Evolutionary conservation across 257 asterid species (phyloP), one percentile per base, ranked within the genome.

Genomic region (Capsicum rhomboideum): DNA sequence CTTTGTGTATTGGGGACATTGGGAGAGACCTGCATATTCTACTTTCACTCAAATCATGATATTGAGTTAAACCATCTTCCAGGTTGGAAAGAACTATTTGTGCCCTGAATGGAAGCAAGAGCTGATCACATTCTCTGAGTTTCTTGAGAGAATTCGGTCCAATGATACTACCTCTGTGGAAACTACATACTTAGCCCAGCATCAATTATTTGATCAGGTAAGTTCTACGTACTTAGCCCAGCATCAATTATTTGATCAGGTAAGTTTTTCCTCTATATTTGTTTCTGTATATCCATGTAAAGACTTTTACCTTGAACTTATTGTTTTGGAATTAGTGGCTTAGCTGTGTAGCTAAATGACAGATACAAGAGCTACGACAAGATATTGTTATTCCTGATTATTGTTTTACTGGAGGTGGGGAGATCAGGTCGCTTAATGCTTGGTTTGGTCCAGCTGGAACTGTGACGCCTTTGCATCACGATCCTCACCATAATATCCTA

Each of bases 391-490:
- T 89, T 85, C 99, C 98, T 84, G 99, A 97, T 88, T 97, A 97
- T 85, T 97, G 98, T 93, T 97, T 88, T 90, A 90, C 91, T 72
- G 97, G 97, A 86, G 97, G 95, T 12, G 98, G 98, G 58, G 99
- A 95, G 87, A 88, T 97, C 87, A 92, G 92, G 87, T 91, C 97
- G 8, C 87, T 97, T 59, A 95, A 97, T 91, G 99, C 99, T 87
- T 97, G 99, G 99, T 93, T 86, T 83, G 98, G 98, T 86, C 99
- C 99, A 85, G 85, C 98, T 81, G 96, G 98, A 78, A 97, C 98
- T 11, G 99, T 97, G 86, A 97, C 98, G 46, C 99, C 98, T 20
- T 91, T 95, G 91, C 99, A 97, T 88, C 98, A 95, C 49, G 99
- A 96, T 87, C 99, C 99, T 8, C 99, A 97, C 86, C 98, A 94